Evolutionary conservation across 73 alveolate genomes (phyloP).

Genomic region (Halteria grandinella): DNA sequence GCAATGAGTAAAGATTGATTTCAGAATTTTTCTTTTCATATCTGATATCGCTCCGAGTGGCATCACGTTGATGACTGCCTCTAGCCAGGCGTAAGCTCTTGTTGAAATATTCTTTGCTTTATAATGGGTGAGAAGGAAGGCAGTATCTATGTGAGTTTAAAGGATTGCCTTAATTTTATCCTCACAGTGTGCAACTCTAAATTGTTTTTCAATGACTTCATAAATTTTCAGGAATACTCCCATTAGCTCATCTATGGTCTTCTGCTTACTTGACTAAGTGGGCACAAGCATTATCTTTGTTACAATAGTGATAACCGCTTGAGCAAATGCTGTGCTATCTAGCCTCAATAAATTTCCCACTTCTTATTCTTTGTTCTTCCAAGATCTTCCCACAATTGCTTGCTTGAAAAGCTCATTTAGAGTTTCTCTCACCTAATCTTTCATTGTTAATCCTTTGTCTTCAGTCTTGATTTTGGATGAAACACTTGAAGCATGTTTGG

Average conservation of each 20-base stretch:
- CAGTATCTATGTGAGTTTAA: constrained; percentile 12
- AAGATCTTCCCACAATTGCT: constrained; percentile 40
- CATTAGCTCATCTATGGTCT: constrained; percentile 30
- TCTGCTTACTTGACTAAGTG: not conserved
- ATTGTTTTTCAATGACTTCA: not conserved
- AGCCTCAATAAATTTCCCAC: constrained; percentile 1
- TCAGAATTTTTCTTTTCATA: constrained; percentile 1
- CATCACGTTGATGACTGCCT: not conserved
- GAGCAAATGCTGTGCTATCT: constrained; percentile 5
- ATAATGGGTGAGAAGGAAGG: constrained; percentile 27
- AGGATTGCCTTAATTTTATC: not conserved
- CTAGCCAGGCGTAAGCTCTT: constrained; percentile 27
- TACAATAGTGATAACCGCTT: constrained; percentile 7
- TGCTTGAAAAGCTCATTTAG: constrained; percentile 28
- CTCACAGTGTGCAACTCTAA: not conserved
- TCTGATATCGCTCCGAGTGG: not conserved
- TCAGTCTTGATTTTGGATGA: not conserved
- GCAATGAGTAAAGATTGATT: constrained; percentile 35
- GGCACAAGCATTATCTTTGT: constrained; percentile 18
- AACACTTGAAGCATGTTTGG: no score
- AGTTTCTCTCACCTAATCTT: not conserved
- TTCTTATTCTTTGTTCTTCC: constrained; percentile 35
- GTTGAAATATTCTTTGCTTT: not conserved
- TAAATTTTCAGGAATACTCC: constrained; percentile 11
- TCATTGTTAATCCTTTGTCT: not conserved